Percentiles rank a stretch among this genome's conserved stretches.
These are phyloP conservation scores for Pseudogymnoascus sp. DNA, from an alignment of 2,329 filamentous ascomycete species.

Conservation along the genomic window DNA sequence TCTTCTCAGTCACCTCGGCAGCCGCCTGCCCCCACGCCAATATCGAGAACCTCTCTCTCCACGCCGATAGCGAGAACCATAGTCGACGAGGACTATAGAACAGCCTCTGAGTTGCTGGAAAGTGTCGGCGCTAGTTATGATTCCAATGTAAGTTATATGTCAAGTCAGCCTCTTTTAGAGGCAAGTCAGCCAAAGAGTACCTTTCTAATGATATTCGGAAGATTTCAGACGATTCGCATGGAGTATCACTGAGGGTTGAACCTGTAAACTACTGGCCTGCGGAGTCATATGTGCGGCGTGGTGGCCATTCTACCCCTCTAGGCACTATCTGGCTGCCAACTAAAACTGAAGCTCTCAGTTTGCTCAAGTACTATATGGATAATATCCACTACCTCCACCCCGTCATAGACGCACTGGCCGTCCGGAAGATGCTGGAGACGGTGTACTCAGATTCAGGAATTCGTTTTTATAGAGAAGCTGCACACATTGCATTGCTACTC, in stretches of 20 bases:
- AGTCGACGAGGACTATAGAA: conserved; percentile 1
- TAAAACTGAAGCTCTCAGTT: not conserved
- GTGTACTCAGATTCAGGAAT: not conserved
- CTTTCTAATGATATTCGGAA: not conserved
- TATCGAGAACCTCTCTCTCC: not conserved
- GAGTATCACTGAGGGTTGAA: conserved; percentile 1
- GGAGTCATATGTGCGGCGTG: not conserved
- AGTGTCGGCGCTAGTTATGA: not conserved
- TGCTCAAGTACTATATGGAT: not conserved
- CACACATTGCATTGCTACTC: not conserved
- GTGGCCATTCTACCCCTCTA: not conserved
- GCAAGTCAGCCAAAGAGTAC: too few species aligned
- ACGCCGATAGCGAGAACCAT: not conserved
- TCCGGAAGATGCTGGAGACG: not conserved
- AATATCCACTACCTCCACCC: not conserved
- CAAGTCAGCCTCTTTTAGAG: not conserved
- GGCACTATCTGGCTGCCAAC: not conserved
- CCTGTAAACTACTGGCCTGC: not conserved
- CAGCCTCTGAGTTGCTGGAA: not conserved
- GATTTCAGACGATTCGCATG: conserved; percentile 3
- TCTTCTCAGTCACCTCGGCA: not conserved
- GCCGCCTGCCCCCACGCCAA: not conserved
- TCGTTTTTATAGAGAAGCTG: not conserved
- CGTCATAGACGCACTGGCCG: not conserved
- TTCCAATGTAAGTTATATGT: conserved; percentile 1